These are phyloP conservation scores for Mucor circinelloides DNA, from an alignment of 371 early-diverging fungal genomes.

Conservation along the genomic window DNA sequence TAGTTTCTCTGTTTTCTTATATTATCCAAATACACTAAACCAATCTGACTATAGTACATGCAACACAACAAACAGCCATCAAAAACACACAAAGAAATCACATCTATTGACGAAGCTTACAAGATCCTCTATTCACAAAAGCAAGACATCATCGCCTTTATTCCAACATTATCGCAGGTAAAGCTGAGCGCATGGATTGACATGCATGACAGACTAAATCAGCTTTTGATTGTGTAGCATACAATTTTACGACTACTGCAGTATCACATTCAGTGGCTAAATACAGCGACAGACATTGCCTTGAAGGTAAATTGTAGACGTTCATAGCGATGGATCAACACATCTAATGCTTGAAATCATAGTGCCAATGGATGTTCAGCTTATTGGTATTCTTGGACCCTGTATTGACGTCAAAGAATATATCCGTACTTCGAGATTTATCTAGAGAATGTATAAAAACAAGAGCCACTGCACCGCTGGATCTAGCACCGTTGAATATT, in stretches of 20 bases:
- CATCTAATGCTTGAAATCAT: neutral
- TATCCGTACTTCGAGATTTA: conserved; percentile 36
- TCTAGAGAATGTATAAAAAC: conserved; percentile 39
- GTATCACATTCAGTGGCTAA: conserved; percentile 37
- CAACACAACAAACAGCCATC: conserved; percentile 10
- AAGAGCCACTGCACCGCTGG: conserved; percentile 11
- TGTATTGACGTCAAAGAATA: conserved; percentile 39
- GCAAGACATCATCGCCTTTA: neutral
- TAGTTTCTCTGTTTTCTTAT: neutral
- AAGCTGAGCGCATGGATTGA: neutral
- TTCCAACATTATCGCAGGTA: conserved; percentile 30
- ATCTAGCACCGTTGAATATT: conserved; percentile 35
- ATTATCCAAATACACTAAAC: neutral
- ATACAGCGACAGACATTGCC: conserved; percentile 14
- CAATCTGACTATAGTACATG: conserved; percentile 4
- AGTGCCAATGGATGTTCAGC: conserved; percentile 40
- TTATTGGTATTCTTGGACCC: conserved; percentile 44
- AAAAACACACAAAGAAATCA: conserved; percentile 14
- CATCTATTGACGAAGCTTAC: conserved; percentile 10
- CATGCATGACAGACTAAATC: no score
- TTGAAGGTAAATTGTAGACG: conserved; percentile 3
- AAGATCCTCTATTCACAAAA: conserved; percentile 1
- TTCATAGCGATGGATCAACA: neutral
- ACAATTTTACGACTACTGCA: conserved; percentile 24
- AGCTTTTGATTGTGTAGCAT: conserved; percentile 8